Conservation (phyloP, 2,329 filamentous ascomycete species). For the Fusarium haematococcum region DNA sequence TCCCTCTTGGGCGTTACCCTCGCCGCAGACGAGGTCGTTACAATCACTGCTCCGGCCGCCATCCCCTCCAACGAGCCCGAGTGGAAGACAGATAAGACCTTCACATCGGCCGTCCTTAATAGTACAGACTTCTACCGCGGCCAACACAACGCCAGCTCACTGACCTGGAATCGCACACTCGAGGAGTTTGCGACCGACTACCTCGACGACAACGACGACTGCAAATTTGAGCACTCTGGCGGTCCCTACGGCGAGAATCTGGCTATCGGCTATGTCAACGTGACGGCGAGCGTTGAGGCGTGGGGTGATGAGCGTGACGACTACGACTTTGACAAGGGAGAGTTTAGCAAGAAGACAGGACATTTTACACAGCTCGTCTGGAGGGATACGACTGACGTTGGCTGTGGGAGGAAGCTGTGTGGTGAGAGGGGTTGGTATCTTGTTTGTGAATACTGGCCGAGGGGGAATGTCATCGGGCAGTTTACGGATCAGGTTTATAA, state of each 20-base stretch:
- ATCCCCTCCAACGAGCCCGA: slow-evolving; percentile 53
- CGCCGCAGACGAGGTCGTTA: slow-evolving; percentile 43
- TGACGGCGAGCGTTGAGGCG: slow-evolving; percentile 68
- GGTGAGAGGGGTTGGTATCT: slow-evolving; percentile 70
- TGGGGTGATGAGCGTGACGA: slow-evolving; percentile 68
- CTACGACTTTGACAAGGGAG: slow-evolving; percentile 70
- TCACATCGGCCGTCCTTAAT: slow-evolving; percentile 69
- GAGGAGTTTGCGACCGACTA: slow-evolving; percentile 66
- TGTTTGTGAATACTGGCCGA: slow-evolving; percentile 77
- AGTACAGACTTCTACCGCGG: slow-evolving; percentile 74
- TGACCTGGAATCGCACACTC: slow-evolving; percentile 75
- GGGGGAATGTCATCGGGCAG: slow-evolving; percentile 70
- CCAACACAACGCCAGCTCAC: slow-evolving; percentile 68
- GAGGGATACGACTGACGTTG: slow-evolving; percentile 70
- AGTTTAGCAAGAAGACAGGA: slow-evolving; percentile 70
- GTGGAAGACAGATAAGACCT: slow-evolving; percentile 48
- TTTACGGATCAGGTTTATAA: slow-evolving; percentile 55
- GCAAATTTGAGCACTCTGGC: slow-evolving; percentile 66
- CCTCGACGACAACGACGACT: slow-evolving; percentile 52
- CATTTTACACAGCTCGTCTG: slow-evolving; percentile 82
- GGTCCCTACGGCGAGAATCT: slow-evolving; percentile 82
- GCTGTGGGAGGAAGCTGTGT: slow-evolving; percentile 63
- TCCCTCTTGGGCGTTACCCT: slow-evolving; percentile 22
- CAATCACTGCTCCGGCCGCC: slow-evolving; percentile 48
- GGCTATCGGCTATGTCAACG: slow-evolving; percentile 73